These are phyloP conservation scores for Malus hybrid DNA, from an alignment of 331 rosid species.

Conservation along the genomic window DNA sequence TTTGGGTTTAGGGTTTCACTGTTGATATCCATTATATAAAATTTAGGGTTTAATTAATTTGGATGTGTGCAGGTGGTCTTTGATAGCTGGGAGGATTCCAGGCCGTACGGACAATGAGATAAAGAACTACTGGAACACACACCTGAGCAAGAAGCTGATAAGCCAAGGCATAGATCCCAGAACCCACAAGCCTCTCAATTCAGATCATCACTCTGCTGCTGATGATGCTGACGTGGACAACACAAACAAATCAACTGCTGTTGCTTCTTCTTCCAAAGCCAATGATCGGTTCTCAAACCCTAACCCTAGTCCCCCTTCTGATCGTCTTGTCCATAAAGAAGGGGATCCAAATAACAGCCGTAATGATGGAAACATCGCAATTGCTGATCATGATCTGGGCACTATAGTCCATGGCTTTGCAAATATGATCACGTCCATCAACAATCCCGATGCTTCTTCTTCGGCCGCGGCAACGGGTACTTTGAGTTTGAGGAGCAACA, in stretches of 20 bases:
- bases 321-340: background rate
- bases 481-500: background rate
- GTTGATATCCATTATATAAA: background rate
- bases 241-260: background rate
- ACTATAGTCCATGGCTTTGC: background rate
- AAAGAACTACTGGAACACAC: constrained; percentile 76
- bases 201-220: background rate
- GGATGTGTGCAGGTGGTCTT: constrained; percentile 53
- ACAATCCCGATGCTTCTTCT: background rate
- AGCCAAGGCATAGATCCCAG: constrained; percentile 87
- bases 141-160: constrained; percentile 83
- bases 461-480: background rate
- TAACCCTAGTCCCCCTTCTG: background rate
- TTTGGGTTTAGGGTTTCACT: constrained; percentile 14
- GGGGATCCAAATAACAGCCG: background rate
- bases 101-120: constrained; percentile 64
- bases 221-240: background rate
- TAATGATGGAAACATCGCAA: background rate
- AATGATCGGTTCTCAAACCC: background rate
- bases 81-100: constrained; percentile 88
- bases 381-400: background rate
- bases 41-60: background rate
- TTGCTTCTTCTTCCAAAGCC: constrained; percentile 8
- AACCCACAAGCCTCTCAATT: constrained; percentile 66
- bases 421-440: background rate